Percentiles rank a stretch among this genome's conserved stretches.
Evolutionary conservation across 2,329 filamentous ascomycete genomes (phyloP).

Genomic region (Aspergillus felis): DNA sequence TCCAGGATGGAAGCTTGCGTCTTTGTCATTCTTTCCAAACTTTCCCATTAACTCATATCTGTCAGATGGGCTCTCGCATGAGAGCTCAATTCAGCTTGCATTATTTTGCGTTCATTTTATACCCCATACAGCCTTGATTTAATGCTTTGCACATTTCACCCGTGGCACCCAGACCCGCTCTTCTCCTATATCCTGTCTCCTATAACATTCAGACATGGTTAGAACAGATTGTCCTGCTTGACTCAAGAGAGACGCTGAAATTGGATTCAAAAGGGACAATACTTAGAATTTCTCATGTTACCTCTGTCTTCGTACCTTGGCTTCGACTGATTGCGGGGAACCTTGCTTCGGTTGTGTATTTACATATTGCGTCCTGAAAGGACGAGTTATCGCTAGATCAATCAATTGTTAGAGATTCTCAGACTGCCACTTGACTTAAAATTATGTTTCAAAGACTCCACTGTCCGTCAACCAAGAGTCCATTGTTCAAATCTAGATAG

Average conservation of each 20-base stretch:
- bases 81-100: background rate
- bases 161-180: background rate
- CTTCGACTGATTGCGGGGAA: background rate
- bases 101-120: background rate
- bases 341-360: background rate
- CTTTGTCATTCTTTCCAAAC: background rate
- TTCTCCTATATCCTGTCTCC: background rate
- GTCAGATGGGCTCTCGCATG: background rate
- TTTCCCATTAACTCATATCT: background rate
- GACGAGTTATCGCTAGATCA: background rate
- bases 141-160: conserved; percentile 8
- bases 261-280: background rate
- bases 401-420: background rate
- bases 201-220: background rate
- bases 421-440: background rate
- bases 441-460: background rate
- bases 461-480: background rate
- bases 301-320: background rate
- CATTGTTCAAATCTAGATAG: background rate
- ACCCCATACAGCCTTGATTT: conserved; percentile 9
- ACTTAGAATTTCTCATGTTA: background rate
- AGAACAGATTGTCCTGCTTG: background rate
- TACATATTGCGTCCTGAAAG: background rate
- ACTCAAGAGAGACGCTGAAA: background rate
- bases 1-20: conserved; percentile 1